Evolutionary conservation across 495 filamentous ascomycete genomes (phyloP).

Genomic region (Penicillium lagena): DNA sequence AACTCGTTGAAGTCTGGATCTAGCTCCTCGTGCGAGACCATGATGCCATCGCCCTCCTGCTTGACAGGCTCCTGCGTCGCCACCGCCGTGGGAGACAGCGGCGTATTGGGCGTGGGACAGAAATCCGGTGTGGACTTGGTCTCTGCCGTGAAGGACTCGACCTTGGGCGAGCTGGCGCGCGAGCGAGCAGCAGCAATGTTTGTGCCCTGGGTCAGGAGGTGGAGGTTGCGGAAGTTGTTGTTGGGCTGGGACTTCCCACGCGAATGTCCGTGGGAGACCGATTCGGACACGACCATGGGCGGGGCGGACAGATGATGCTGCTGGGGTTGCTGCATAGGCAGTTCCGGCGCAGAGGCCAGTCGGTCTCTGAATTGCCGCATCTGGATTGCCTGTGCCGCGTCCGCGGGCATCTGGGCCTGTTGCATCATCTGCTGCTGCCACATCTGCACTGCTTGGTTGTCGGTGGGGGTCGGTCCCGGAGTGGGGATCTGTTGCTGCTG

Average conservation of each 20-base stretch:
- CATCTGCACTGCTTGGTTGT: conserved; percentile 17
- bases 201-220: conserved; percentile 20
- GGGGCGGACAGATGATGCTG: conserved; percentile 2
- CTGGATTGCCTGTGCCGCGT: conserved; percentile 14
- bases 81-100: conserved; percentile 23
- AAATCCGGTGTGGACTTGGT: conserved; percentile 31
- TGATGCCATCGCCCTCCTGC: conserved; percentile 11
- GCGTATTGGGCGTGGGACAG: conserved; percentile 32
- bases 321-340: conserved; percentile 19
- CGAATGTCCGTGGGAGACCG: conserved; percentile 9
- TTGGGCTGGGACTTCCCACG: conserved; percentile 21
- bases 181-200: conserved; percentile 11
- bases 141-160: conserved; percentile 21
- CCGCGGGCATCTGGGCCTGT: conserved; percentile 15
- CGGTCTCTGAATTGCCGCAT: conserved; percentile 34
- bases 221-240: conserved; percentile 15
- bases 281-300: not conserved
- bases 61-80: conserved; percentile 3
- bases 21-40: conserved; percentile 22
- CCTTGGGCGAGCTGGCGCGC: conserved; percentile 12
- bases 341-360: conserved; percentile 32
- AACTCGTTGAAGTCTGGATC: conserved; percentile 31
- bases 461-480: conserved; percentile 15
- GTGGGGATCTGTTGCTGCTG: conserved; percentile 18
- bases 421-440: conserved; percentile 31